Evolutionary conservation across 176 grass and related monocot species (phyloP), one percentile per base, ranked within the genome.

Genomic region (Hsuehochloa calcarea): DNA sequence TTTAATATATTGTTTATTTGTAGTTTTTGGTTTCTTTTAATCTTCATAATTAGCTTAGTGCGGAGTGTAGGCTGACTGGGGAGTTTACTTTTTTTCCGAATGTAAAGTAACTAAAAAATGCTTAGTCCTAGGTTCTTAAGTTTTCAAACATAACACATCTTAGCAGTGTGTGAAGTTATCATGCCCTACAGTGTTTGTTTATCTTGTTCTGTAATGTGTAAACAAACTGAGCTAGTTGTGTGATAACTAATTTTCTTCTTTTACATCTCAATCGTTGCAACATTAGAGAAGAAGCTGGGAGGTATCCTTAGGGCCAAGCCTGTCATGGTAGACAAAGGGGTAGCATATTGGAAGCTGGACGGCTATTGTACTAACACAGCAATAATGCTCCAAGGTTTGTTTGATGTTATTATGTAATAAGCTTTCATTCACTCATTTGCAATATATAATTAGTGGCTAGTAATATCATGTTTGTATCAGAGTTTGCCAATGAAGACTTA

Each of bases 281-380:
- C 68, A 61, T 63, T 68, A 80, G 80, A 90, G 35, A 85, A 76
- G 77, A 78, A 86, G 62, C 72, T 84, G 27, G 67, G 80, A 87
- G 49, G 47, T 80, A 58, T 62, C 19, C 4, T 98, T 23, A 82
- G 93, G 82, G 92, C 80, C 10, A 89, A 90, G 75, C 89, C 91
- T 76, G 5, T 90, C 13, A 40, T 86, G 72, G 47, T 71, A 65
- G 72, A 86, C 10, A 71, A 90, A 82, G 83, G 78, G 23, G 20
- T 16, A 55, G 79, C 65, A 54, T 82, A 90, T 51, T 90, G 88
- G 88, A 90, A 78, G 45, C 10, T 90, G 58, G 83, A 90, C 13
- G 83, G 83, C 5, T 72, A 78, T 61, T 78, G 56, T 86, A 67
- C 71, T 45, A 82, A 78, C 58, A 25, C 83, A 62, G 3, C 72